A percentile compares a stretch with the other conserved stretches of the same genome.
phyloP scores from a whole-genome alignment of 129 eudicot species.

The Oenanthe sinensis region DNA sequence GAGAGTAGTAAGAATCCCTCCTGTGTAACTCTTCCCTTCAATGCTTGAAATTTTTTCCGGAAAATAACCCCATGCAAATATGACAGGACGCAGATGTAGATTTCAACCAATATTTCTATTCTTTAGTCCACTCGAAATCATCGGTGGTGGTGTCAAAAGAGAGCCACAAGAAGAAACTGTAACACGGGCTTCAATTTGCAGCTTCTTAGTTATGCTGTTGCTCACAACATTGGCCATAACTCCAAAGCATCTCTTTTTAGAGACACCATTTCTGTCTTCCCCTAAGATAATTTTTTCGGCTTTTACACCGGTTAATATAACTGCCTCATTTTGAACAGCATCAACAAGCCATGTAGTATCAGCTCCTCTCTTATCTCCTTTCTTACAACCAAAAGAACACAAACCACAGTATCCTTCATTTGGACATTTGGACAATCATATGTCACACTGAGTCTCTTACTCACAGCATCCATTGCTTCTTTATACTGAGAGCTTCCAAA shows the following conservation, averaged over 20 bases:
- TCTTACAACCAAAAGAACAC: constrained; percentile 72
- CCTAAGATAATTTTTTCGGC: constrained; percentile 51
- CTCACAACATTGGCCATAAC: constrained; percentile 39
- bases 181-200: constrained; percentile 42
- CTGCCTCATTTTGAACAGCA: constrained; percentile 52
- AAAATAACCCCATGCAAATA: constrained; percentile 75
- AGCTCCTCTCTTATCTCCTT: constrained; percentile 71
- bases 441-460: constrained; percentile 64
- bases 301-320: constrained; percentile 66
- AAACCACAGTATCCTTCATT: constrained; percentile 77
- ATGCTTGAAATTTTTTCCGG: constrained; percentile 34
- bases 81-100: constrained; percentile 76
- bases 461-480: constrained; percentile 70
- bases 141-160: constrained; percentile 65
- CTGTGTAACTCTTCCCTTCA: constrained; percentile 52
- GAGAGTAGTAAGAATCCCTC: constrained; percentile 73
- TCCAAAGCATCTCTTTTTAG: constrained; percentile 48
- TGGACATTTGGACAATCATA: constrained; percentile 27
- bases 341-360: constrained; percentile 92
- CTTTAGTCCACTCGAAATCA: constrained; percentile 63
- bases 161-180: constrained; percentile 72
- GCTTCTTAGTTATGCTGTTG: constrained; percentile 38
- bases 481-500: constrained; percentile 50
- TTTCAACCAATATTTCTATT: constrained; percentile 72
- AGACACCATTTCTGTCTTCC: constrained; percentile 8